Evolutionary conservation across 257 asterid genomes (phyloP), one percentile per base, ranked within the genome.

Genomic region (Gentiana dahurica): DNA sequence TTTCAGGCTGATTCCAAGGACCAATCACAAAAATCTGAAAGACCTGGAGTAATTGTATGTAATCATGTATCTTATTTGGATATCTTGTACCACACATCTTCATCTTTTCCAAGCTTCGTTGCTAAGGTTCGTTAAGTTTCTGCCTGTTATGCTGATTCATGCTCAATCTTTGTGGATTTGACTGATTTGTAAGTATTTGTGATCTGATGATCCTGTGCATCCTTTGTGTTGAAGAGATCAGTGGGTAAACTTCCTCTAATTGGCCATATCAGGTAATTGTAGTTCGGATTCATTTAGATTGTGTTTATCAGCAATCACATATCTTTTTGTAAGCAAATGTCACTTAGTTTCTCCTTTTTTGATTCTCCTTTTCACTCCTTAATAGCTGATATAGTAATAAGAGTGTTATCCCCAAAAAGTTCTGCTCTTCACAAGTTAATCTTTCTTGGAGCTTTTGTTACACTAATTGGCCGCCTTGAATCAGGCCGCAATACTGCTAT

Each of bases 231-330:
- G 85, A 72, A 92, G 98, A 81, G 95, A 71, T 92, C 98, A n/a
- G 98, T 88, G 82, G 89, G 82, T 66, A 87, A 80, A 70, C 98
- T 92, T 77, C 97, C 98, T 58, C 83, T 92, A 53, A 75, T 92
- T 76, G 98, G 98, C 71, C 94, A 87, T 68, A 88, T 92, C 83
- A 92, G 98, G 77, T 90, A 65, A 72, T 89, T 72, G 66, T 54
- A 34, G 15, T 43, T 36, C 34, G 13, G 6, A 55, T 24, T 57
- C 24, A 15, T 15, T 36, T 34, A 38, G 6, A 55, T 24, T 57
- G 6, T 57, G 12, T 34, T 37, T 35, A 53, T 53, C 59, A 36
- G 4, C 13, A 5, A 24, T 47, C 46, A 7, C 46, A 5, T 41
- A 1, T 2, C 46, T 41, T 41, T 41, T 41, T 41, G 45, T 41